Evolutionary conservation across 768 basidiomycete genomes (phyloP).

Genomic region (Mycena amicta): DNA sequence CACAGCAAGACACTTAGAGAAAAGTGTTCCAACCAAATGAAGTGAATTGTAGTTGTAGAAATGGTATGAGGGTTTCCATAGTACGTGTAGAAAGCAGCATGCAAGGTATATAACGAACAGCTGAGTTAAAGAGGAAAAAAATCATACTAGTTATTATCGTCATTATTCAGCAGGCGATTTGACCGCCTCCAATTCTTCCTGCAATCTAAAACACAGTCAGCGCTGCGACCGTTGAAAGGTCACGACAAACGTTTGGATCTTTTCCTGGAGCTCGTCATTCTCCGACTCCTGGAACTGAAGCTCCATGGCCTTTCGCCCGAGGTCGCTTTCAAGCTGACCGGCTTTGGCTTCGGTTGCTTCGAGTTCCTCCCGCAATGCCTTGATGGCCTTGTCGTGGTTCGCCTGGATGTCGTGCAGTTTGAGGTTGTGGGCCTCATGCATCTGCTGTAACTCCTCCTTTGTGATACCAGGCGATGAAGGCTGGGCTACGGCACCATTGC

Average conservation of each 20-base stretch:
- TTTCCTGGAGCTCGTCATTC: slow-evolving; percentile 74
- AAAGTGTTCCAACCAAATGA: neutral
- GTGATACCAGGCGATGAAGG: slow-evolving; percentile 56
- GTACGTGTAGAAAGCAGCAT: neutral
- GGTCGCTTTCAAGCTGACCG: slow-evolving; percentile 59
- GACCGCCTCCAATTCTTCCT: slow-evolving; percentile 62
- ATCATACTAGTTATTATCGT: neutral
- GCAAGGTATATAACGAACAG: slow-evolving; percentile 1
- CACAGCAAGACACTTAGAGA: neutral
- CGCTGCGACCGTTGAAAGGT: too few relatives aligned
- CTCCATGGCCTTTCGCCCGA: slow-evolving; percentile 77
- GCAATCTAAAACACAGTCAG: slow-evolving; percentile 58
- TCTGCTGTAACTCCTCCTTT: slow-evolving; percentile 73
- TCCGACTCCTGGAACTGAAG: slow-evolving; percentile 79
- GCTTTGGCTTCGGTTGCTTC: slow-evolving; percentile 51
- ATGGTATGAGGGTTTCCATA: slow-evolving; percentile 2
- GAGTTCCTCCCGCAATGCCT: slow-evolving; percentile 57
- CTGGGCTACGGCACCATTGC: slow-evolving; percentile 46
- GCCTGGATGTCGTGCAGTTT: slow-evolving; percentile 77
- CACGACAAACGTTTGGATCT: slow-evolving; percentile 76
- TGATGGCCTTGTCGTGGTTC: slow-evolving; percentile 61
- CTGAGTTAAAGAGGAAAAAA: neutral
- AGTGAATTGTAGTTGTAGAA: too few relatives aligned
- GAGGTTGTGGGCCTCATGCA: slow-evolving; percentile 84
- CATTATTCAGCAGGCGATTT: slow-evolving; percentile 32